These are phyloP conservation scores for Barnettozyma siamensis DNA, from an alignment of 805 yeast genomes.

Conservation along the genomic window DNA sequence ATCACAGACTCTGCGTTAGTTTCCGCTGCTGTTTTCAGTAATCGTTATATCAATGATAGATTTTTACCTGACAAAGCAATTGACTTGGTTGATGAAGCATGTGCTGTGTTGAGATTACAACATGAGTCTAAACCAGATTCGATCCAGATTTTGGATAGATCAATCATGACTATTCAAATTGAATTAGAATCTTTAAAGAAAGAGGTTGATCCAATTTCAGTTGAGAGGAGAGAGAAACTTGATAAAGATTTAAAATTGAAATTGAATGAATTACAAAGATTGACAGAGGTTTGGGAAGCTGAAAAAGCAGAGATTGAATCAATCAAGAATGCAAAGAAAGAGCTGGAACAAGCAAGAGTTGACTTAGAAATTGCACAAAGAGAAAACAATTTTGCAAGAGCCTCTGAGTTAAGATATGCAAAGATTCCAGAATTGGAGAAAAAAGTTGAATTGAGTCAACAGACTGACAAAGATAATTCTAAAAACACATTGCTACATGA, in stretches of 20 bases:
- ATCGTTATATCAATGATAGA: constrained; percentile 86
- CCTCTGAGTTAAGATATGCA: constrained; percentile 85
- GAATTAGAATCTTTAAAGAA: constrained; percentile 91
- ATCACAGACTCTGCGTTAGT: constrained; percentile 90
- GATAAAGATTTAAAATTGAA: constrained; percentile 62
- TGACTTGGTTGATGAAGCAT: constrained; percentile 94
- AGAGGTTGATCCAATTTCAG: constrained; percentile 81
- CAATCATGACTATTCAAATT: constrained; percentile 89
- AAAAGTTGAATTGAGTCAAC: constrained; percentile 43
- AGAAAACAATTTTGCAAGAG: constrained; percentile 78
- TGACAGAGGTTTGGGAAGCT: constrained; percentile 81
- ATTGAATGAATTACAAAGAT: constrained; percentile 56
- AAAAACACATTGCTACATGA: constrained; percentile 60
- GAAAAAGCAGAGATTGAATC: constrained; percentile 74
- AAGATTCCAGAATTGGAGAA: constrained; percentile 75
- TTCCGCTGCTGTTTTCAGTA: constrained; percentile 85
- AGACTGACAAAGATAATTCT: constrained; percentile 23
- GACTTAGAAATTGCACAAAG: constrained; percentile 81
- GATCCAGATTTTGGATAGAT: constrained; percentile 80
- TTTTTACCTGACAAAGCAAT: constrained; percentile 95
- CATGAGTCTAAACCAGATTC: constrained; percentile 97
- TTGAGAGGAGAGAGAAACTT: constrained; percentile 70
- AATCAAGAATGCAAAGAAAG: constrained; percentile 73
- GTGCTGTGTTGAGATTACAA: constrained; percentile 89
- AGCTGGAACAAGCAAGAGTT: constrained; percentile 75